Base-by-base conservation (phyloP, 2,329 filamentous ascomycete species). In the Colletotrichum sp. region DNA sequence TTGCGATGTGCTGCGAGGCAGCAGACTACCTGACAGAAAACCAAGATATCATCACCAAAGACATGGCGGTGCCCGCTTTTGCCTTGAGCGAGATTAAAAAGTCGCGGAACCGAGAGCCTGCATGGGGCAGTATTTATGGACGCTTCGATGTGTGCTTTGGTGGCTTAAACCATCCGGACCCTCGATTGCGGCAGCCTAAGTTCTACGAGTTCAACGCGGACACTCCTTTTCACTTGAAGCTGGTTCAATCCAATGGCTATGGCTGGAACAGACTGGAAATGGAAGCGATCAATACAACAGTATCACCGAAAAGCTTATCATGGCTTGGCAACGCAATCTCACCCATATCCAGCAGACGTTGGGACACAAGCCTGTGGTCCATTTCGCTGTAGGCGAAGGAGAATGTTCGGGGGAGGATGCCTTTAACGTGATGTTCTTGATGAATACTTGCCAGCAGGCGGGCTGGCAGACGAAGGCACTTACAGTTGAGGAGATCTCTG, bases 151-250 rank as follows among this genome's bases (percentile, higher is more conserved):
- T 68, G 19, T 68, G 70, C 63, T 72, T 72, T 19, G 70, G 70
- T 4, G 70, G 70, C 3, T 61, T 72, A 6, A 3, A 67, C 7
- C 70, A 72, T 11, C 34, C 70, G 1, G 34, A 72, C 15, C 63
- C 61, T 12, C 27, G 70, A 25, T 16, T 72, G 9, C 70, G 70
- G 8, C 27, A 25, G 11, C 70, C 70, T 1, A 72, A 72, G 6
- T 72, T 72, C 16, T 72, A 72, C 34, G 70, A 72, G 25, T 72
- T 72, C 27, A 72, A 72, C 48, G 70, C 70, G 13, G 70, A 72
- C 27, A 72, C 63, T 3, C n/a, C n/a, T n/a, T n/a, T n/a, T n/a
- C n/a, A n/a, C n/a, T n/a, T n/a, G n/a, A n/a, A n/a, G 32, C 61
- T 7, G 70, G 61, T 5, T 72, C 28, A 5, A 72, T 72, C 5